Conservation (phyloP, 768 basidiomycete species). For the Boletus rex-veris region DNA sequence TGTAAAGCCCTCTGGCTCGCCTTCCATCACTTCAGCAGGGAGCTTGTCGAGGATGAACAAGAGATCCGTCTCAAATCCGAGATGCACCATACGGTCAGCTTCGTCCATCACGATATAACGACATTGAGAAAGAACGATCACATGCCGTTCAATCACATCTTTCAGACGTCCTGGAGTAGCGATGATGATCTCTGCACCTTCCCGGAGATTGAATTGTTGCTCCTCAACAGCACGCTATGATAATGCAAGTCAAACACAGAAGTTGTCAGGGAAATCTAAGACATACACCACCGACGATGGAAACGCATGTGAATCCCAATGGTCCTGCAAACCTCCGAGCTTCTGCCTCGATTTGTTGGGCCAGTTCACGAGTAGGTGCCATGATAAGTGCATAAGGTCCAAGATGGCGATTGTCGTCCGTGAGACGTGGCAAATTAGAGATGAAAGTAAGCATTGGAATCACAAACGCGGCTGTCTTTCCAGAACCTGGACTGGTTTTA, state of each 20-base stretch:
- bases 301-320: constrained; percentile 90
- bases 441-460: constrained; percentile 98
- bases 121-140: constrained; percentile 94
- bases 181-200: constrained; percentile 98
- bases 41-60: constrained; percentile 93
- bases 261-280: background rate
- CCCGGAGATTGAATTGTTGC: constrained; percentile 96
- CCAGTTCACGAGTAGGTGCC: constrained; percentile 97
- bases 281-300: constrained; percentile 92
- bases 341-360: constrained; percentile 95
- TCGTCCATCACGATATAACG: constrained; percentile 99
- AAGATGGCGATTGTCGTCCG: constrained; percentile 89
- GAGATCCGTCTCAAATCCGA: constrained; percentile 93
- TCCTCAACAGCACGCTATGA: constrained; percentile 86
- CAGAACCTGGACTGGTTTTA: constrained; percentile 64
- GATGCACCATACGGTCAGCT: constrained; percentile 97
- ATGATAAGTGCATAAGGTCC: constrained; percentile 93
- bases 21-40: constrained; percentile 83
- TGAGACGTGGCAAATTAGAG: constrained; percentile 74
- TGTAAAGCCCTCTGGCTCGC: constrained; percentile 45
- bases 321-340: constrained; percentile 88
- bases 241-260: constrained; percentile 11
- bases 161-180: constrained; percentile 98
- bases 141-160: constrained; percentile 94
- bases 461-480: constrained; percentile 98